Conservation (phyloP, 495 filamentous ascomycete genomes). For the Daldinia bambusicola region DNA sequence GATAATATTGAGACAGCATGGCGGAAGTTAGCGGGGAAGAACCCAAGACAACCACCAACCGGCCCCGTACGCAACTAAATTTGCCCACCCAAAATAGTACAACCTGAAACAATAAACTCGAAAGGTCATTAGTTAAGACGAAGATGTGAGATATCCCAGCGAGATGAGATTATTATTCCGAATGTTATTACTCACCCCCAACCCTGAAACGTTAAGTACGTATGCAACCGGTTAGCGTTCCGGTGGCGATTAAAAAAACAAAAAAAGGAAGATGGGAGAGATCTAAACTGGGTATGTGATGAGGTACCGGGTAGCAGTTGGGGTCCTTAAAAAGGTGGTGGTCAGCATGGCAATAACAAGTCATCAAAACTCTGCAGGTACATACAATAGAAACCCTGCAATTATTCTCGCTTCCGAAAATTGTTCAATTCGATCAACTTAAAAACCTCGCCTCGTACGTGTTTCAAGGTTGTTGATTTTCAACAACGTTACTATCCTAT, state of each 20-base stretch:
- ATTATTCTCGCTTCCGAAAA: constrained; percentile 27
- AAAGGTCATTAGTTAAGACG: constrained; percentile 4
- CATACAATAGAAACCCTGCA: constrained; percentile 18
- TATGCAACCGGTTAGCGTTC: constrained; percentile 3
- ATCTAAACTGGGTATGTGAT: background rate
- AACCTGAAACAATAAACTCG: constrained; percentile 15
- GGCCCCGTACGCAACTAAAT: constrained; percentile 13
- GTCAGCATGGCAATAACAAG: constrained; percentile 21
- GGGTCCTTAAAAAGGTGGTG: constrained; percentile 21
- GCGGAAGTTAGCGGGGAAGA: background rate
- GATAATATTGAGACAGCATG: background rate
- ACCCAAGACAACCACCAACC: background rate
- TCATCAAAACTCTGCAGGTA: constrained; percentile 41
- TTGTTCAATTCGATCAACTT: constrained; percentile 25
- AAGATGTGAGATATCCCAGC: constrained; percentile 5
- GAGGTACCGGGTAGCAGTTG: constrained; percentile 2
- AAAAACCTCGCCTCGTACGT: constrained; percentile 2
- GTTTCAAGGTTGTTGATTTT: constrained; percentile 8
- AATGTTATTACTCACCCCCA: constrained; percentile 1
- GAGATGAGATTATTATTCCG: constrained; percentile 13
- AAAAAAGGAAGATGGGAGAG: background rate
- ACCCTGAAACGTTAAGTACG: constrained; percentile 15
- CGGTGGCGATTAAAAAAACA: background rate
- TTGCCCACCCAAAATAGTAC: constrained; percentile 26
- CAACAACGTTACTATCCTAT: constrained; percentile 14